A percentile compares a stretch with the other conserved stretches of the same genome.
These are phyloP conservation scores for Coniella vitis DNA, from an alignment of 2,329 filamentous ascomycete species.

Conservation along the genomic window DNA sequence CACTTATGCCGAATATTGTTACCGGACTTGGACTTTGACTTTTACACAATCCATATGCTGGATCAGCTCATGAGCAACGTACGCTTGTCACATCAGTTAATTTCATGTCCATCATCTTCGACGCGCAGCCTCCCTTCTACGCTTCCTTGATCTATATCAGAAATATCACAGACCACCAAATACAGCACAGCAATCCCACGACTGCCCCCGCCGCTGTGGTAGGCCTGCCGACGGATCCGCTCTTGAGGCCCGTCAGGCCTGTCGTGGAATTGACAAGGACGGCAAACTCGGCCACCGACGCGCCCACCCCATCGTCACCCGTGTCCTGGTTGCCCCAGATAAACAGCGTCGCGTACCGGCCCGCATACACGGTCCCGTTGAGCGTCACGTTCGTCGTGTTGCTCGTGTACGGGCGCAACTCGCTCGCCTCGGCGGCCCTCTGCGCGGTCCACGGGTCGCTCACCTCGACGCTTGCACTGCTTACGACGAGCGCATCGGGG, in stretches of 20 bases:
- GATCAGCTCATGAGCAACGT: no score
- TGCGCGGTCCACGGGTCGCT: constrained; percentile 6
- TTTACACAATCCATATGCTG: no score
- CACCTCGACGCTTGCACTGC: constrained; percentile 5
- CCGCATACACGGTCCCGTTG: constrained; percentile 3
- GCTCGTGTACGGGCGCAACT: constrained; percentile 8
- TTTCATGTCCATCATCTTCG: no score
- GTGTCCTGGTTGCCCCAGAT: constrained; percentile 14
- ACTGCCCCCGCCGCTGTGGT: not conserved
- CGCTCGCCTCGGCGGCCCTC: not conserved
- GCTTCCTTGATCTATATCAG: no score
- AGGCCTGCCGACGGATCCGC: not conserved
- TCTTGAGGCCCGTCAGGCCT: not conserved
- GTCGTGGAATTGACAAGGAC: constrained; percentile 3
- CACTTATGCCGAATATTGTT: no score
- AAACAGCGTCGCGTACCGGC: constrained; percentile 9
- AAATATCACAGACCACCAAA: no score
- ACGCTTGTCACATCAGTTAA: no score
- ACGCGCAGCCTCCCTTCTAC: no score
- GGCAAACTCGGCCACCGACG: constrained; percentile 13
- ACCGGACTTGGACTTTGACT: no score
- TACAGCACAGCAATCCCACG: not conserved
- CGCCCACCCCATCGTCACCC: constrained; percentile 7
- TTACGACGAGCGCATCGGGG: not conserved
- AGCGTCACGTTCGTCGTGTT: constrained; percentile 16